phyloP scores from a whole-genome alignment of 371 early-diverging fungal genomes.

The Mucor indicus region DNA sequence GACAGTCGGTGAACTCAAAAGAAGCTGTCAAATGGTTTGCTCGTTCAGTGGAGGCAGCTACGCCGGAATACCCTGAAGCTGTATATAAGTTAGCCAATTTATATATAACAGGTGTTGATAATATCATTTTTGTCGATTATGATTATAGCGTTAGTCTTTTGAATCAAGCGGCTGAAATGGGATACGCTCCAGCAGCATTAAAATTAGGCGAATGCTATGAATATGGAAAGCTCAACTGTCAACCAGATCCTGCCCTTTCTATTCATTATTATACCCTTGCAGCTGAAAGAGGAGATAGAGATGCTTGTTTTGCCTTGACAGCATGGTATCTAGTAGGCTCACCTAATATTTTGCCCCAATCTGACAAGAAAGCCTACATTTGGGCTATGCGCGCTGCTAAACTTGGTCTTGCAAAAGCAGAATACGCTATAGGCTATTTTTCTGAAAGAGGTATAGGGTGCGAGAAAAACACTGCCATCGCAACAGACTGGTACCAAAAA shows the following conservation, averaged over 20 bases:
- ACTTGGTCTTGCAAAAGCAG: slow-evolving; percentile 83
- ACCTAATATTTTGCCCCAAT: slow-evolving; percentile 58
- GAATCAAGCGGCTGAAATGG: slow-evolving; percentile 65
- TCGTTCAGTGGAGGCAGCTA: slow-evolving; percentile 67
- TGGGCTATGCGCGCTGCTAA: slow-evolving; percentile 82
- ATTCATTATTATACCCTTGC: slow-evolving; percentile 72
- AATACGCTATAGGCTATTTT: slow-evolving; percentile 93
- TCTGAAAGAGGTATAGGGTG: slow-evolving; percentile 82
- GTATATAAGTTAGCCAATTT: slow-evolving; percentile 69
- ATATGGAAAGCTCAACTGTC: slow-evolving; percentile 62
- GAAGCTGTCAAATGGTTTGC: slow-evolving; percentile 79
- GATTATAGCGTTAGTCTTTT: slow-evolving; percentile 67
- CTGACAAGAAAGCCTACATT: slow-evolving; percentile 83
- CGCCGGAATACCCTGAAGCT: slow-evolving; percentile 70
- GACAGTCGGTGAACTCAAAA: slow-evolving; percentile 50
- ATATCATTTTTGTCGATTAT: slow-evolving; percentile 63
- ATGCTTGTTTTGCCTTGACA: slow-evolving; percentile 79
- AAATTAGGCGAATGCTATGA: slow-evolving; percentile 75
- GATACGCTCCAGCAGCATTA: slow-evolving; percentile 72
- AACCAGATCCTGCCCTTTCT: slow-evolving; percentile 57
- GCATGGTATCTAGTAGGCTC: slow-evolving; percentile 87
- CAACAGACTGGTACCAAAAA: slow-evolving; percentile 80
- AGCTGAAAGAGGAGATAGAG: slow-evolving; percentile 81
- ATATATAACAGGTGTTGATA: slow-evolving; percentile 64
- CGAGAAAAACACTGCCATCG: slow-evolving; percentile 54